Percentiles rank a stretch among this genome's conserved stretches.
phyloP scores from a whole-genome alignment of 2,329 filamentous ascomycete genomes.

The Pyrenochaeta sp. region DNA sequence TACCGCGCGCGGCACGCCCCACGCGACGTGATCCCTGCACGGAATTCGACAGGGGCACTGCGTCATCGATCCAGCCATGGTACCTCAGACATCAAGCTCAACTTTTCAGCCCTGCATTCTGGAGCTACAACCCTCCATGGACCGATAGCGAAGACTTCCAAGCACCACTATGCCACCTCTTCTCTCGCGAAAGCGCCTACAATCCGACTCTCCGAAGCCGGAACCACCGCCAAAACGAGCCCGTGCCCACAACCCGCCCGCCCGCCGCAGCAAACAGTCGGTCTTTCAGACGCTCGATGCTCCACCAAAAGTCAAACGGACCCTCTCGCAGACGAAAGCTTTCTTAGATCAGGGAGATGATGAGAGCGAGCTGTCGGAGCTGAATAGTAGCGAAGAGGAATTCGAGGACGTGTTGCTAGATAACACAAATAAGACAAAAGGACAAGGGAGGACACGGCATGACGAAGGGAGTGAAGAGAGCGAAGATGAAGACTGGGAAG shows the following conservation, averaged over 20 bases:
- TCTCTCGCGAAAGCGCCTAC: conserved; percentile 72
- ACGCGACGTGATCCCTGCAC: conserved; percentile 28
- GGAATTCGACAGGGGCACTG: conserved; percentile 24
- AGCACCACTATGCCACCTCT: conserved; percentile 68
- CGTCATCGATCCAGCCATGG: conserved; percentile 34
- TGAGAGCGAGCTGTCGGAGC: conserved; percentile 51
- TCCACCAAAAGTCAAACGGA: conserved; percentile 44
- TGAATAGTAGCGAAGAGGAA: conserved; percentile 55
- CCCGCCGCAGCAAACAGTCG: conserved; percentile 45
- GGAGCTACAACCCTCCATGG: background rate
- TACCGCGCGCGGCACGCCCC: conserved; percentile 13
- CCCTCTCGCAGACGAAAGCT: conserved; percentile 44
- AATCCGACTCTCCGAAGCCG: conserved; percentile 56
- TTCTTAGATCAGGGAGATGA: conserved; percentile 53
- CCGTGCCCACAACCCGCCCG: conserved; percentile 22
- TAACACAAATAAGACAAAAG: conserved; percentile 46
- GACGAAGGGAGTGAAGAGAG: conserved; percentile 44
- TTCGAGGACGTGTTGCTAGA: conserved; percentile 58
- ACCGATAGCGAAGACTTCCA: background rate
- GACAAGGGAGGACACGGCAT: conserved; percentile 52
- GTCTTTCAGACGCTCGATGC: conserved; percentile 57
- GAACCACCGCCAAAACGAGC: conserved; percentile 40
- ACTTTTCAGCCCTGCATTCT: background rate
- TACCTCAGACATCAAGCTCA: conserved; percentile 8
- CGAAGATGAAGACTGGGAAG: conserved; percentile 53